Conservation (phyloP, 2,329 filamentous ascomycete genomes). For the Cladophialophora bantiana region DNA sequence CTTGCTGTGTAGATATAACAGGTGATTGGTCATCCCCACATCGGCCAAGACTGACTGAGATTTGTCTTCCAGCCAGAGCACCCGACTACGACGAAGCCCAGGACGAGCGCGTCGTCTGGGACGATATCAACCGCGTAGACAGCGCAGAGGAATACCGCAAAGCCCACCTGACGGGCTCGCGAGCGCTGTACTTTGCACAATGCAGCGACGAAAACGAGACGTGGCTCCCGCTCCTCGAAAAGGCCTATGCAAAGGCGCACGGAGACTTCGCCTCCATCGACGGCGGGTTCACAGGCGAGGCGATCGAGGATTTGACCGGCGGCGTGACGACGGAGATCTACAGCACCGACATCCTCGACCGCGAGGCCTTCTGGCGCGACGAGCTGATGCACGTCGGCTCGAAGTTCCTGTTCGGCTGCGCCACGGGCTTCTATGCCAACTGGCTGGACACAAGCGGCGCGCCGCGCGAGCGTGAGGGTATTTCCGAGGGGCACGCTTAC, state of each 20-base stretch:
- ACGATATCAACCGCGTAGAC: slow-evolving; percentile 73
- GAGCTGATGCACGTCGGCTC: slow-evolving; percentile 81
- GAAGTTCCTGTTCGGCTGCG: slow-evolving; percentile 67
- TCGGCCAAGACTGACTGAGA: not conserved
- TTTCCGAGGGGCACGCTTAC: slow-evolving; percentile 61
- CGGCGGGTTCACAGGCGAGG: slow-evolving; percentile 73
- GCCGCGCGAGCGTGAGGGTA: slow-evolving; percentile 43
- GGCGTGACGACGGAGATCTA: slow-evolving; percentile 57
- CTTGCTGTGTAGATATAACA: not conserved
- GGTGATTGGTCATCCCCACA: not conserved
- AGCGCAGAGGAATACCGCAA: slow-evolving; percentile 74
- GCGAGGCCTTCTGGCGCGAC: slow-evolving; percentile 82
- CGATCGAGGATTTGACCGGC: slow-evolving; percentile 65
- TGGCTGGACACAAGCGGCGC: slow-evolving; percentile 32
- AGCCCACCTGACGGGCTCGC: slow-evolving; percentile 75
- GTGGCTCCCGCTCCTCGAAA: slow-evolving; percentile 81
- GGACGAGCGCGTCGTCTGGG: slow-evolving; percentile 74
- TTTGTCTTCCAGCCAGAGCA: slow-evolving; percentile 62
- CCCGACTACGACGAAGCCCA: slow-evolving; percentile 82
- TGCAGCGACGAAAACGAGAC: slow-evolving; percentile 80
- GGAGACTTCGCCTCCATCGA: slow-evolving; percentile 79
- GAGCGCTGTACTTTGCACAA: slow-evolving; percentile 79
- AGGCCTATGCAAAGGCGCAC: slow-evolving; percentile 84
- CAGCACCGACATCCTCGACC: slow-evolving; percentile 61
- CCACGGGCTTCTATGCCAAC: slow-evolving; percentile 49